Evolutionary conservation across 139 green algal species (phyloP), one percentile per base, ranked within the genome.

Genomic region (Closterium sp.): DNA sequence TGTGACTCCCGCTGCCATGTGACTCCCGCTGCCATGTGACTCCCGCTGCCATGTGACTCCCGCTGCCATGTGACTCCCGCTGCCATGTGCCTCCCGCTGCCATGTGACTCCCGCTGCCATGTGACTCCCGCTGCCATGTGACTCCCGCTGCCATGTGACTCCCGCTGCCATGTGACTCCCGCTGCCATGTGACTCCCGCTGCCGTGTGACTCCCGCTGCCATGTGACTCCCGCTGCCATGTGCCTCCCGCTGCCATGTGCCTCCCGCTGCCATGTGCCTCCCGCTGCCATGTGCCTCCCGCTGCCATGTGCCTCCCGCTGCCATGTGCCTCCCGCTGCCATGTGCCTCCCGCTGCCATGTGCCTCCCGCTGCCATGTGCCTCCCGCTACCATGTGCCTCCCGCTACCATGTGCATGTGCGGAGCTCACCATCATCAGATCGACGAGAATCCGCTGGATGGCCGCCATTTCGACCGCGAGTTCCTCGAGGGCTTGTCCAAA

Each of bases 391-490:
- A 38, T 3, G 3, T n/a, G n/a, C n/a, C n/a, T 87, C 29, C 2
- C 3, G 84, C 29, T 29, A 3, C 3, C 50, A 1, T 89, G 50
- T n/a, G n/a, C n/a, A n/a, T n/a, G n/a, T n/a, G n/a, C n/a, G n/a
- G n/a, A n/a, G n/a, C n/a, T n/a, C 2, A 2, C 32, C 38, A 28
- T 7, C 70, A 86, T 90, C 90, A 99, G 96, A 99, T 99, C 45
- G 98, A 99, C 86, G 98, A 99, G 95, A 95, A 97, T 38, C 98
- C 98, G 0, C 73, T 98, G 11, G 98, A 99, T 93, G 97, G 97
- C 1, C 88, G 98, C 88, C 31, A 92, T 9, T 99, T 99, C 94
- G 98, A 99, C 95, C 95, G 98, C 34, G 95, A 94, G 17, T 93
- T 95, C 6, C 98, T 99, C 94, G 96, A 99, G 89, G 86, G 31